phyloP scores from a whole-genome alignment of 2,329 filamentous ascomycete genomes.

The Epichloe sp. region DNA sequence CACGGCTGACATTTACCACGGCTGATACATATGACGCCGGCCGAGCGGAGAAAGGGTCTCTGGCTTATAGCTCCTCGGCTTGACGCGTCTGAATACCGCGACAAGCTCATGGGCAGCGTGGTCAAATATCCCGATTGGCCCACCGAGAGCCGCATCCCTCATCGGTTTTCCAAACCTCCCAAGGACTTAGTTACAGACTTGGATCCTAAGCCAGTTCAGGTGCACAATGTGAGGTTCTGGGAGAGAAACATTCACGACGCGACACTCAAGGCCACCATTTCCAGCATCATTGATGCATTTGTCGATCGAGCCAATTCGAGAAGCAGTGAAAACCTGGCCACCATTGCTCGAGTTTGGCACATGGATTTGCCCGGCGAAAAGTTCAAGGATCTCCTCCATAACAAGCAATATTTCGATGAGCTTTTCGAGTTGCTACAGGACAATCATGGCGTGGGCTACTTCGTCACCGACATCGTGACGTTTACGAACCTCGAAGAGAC shows the following conservation, averaged over 20 bases:
- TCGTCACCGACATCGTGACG: slow-evolving; percentile 16
- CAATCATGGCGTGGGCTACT: slow-evolving; percentile 15
- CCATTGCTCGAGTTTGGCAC: slow-evolving; percentile 17
- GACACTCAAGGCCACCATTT: slow-evolving; percentile 12
- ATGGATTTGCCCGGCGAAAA: slow-evolving; percentile 18
- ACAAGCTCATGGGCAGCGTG: slow-evolving; percentile 18
- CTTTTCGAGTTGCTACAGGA: slow-evolving; percentile 13
- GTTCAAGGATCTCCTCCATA: slow-evolving; percentile 15
- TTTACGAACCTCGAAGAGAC: slow-evolving; percentile 14
- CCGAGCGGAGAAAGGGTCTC: slow-evolving; percentile 7
- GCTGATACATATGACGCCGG: not conserved
- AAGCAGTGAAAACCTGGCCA: slow-evolving; percentile 11
- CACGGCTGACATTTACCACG: not conserved
- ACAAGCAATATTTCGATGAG: slow-evolving; percentile 16
- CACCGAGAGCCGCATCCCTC: slow-evolving; percentile 15
- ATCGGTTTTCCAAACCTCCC: slow-evolving; percentile 10
- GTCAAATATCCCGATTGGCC: slow-evolving; percentile 16
- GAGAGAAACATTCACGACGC: slow-evolving; percentile 14
- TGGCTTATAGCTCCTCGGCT: slow-evolving; percentile 17
- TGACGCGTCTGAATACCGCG: slow-evolving; percentile 15
- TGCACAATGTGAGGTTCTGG: slow-evolving; percentile 17
- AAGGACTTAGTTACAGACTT: slow-evolving; percentile 13
- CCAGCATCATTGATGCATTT: slow-evolving; percentile 15
- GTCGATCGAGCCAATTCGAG: slow-evolving; percentile 12
- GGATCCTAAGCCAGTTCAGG: slow-evolving; percentile 16